Base-by-base conservation (phyloP, 2,329 filamentous ascomycete species). In the Monosporascus sp. region DNA sequence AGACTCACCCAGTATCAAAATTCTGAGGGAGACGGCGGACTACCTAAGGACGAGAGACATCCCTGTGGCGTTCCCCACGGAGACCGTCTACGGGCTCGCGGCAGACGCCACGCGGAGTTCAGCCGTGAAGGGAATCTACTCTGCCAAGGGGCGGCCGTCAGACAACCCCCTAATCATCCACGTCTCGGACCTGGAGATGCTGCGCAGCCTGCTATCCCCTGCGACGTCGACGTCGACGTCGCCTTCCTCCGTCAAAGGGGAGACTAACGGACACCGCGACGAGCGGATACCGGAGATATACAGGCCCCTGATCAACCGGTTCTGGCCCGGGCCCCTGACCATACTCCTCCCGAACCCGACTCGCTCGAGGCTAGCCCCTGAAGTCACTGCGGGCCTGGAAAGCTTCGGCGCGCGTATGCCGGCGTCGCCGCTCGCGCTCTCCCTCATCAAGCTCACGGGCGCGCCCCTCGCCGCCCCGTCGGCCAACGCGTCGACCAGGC, bases 91-190 rank as follows among this genome's bases (percentile, higher is more conserved):
- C 68, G 94, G 94, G 0, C 80, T 99, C 7, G 94, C 91, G n/a
- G 94, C 94, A 15, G 94, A 97, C 73, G 94, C 94, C 11, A 97
- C 92, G 26, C 83, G 91, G 63, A 91, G 86, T 64, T 78, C 75
- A 24, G 88, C 93, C 2, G 93, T 97, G 7, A 85, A 81, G 65
- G 92, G 91, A n/a, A 99, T 99, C 60, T 99, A 94, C 70, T 79
- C 83, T 22, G 91, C 90, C 50, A 99, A 99, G 73, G 88, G 91
- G 52, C 77, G 94, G 52, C 94, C 94, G 3, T 88, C 88, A 7
- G 94, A 99, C 68, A 99, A 99, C 69, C 94, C 94, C 18, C 81
- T 99, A 54, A 99, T 99, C 61, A 86, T 97, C 24, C 94, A 99
- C 70, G 79, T 97, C 51, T 86, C 87, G 63, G 94, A 94, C 51